A percentile compares a stretch with the other conserved stretches of the same genome.
Conservation (phyloP, 495 filamentous ascomycete genomes). For the Xylaria venustula region DNA sequence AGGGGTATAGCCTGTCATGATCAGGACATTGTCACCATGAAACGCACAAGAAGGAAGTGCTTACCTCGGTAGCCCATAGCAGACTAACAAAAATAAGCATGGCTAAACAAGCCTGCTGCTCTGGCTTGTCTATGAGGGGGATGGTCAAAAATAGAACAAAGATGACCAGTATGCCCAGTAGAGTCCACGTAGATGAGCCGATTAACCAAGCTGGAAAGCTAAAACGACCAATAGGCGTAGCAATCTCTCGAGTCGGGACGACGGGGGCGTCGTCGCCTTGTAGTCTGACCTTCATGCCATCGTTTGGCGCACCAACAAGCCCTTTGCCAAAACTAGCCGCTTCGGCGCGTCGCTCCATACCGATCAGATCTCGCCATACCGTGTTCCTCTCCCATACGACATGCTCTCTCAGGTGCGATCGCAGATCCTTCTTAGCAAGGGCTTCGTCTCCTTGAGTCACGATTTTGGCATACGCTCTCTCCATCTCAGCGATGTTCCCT, state of each 20-base stretch:
- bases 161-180: conserved; percentile 67
- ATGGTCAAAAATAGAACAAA: conserved; percentile 71
- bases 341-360: conserved; percentile 93
- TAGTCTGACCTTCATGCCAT: conserved; percentile 65
- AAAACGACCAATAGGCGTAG: conserved; percentile 78
- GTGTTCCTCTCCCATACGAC: conserved; percentile 99
- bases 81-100: conserved; percentile 92
- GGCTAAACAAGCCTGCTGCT: conserved; percentile 94
- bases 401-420: conserved; percentile 91
- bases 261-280: conserved; percentile 75
- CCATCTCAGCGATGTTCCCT: conserved; percentile 67
- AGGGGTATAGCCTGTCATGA: conserved; percentile 78
- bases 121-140: conserved; percentile 76
- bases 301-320: conserved; percentile 71
- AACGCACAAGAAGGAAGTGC: conserved; percentile 12
- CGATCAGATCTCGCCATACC: conserved; percentile 98
- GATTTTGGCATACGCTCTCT: conserved; percentile 75
- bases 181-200: conserved; percentile 72
- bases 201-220: conserved; percentile 78
- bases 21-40: conserved; percentile 12
- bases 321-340: conserved; percentile 88
- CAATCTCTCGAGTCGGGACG: conserved; percentile 61
- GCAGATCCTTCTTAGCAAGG: conserved; percentile 76
- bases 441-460: conserved; percentile 76
- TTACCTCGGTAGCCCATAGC: conserved; percentile 94